phyloP scores from a whole-genome alignment of 805 yeast species.

The Schizosaccharomyces osmophilus region DNA sequence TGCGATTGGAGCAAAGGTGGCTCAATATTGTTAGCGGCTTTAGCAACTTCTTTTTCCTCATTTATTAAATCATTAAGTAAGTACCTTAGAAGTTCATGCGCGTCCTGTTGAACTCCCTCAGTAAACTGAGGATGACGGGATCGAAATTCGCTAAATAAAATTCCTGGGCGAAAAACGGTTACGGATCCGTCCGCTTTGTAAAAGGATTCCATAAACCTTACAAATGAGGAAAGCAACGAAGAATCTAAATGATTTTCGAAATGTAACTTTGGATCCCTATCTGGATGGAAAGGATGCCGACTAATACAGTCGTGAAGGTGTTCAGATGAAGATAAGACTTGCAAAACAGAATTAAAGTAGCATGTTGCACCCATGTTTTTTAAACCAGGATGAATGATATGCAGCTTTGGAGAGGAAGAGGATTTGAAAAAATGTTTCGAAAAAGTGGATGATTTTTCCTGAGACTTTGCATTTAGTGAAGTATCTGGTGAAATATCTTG shows the following conservation, averaged over 20 bases:
- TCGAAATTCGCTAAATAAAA: background rate
- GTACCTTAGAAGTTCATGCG: constrained; percentile 2
- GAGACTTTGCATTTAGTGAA: background rate
- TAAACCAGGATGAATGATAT: constrained; percentile 28
- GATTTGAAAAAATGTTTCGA: background rate
- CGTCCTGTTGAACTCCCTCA: background rate
- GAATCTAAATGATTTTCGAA: background rate
- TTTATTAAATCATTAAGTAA: background rate
- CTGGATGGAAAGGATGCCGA: background rate
- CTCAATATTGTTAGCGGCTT: background rate
- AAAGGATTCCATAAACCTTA: background rate
- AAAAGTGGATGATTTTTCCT: background rate
- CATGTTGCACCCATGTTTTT: constrained; percentile 74
- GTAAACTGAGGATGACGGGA: constrained; percentile 1
- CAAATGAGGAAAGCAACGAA: background rate
- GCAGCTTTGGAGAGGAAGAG: background rate
- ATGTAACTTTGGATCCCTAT: background rate
- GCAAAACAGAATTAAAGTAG: constrained; percentile 77
- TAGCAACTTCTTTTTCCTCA: background rate
- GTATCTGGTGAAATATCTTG: background rate
- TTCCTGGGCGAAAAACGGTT: background rate
- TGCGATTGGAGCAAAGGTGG: background rate
- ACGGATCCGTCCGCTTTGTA: background rate
- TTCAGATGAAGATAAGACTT: constrained; percentile 29
- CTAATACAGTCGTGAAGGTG: background rate